phyloP scores from a whole-genome alignment of 345 rosid species.

The Eucalyptus dawsonii region DNA sequence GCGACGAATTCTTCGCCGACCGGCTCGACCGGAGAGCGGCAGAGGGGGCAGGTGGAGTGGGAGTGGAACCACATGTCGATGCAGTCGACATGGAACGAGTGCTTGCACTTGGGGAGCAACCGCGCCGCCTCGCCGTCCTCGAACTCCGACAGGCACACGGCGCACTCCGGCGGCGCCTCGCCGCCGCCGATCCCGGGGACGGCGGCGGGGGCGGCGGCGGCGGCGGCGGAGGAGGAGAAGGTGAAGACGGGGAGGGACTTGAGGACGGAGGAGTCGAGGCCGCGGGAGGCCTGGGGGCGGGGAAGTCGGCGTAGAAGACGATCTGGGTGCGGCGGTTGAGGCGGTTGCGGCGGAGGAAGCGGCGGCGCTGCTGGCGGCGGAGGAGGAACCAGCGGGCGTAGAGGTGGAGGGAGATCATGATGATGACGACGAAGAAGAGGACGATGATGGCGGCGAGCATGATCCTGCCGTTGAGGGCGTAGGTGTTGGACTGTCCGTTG shows the following conservation, averaged over 20 bases:
- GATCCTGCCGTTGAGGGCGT: conserved; percentile 54
- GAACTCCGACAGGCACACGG: conserved; percentile 81
- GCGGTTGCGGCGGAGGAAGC: conserved; percentile 20
- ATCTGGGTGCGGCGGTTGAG: conserved; percentile 25
- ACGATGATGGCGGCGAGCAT: conserved; percentile 60
- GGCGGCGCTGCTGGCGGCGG: conserved; percentile 42
- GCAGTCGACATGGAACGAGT: conserved; percentile 72
- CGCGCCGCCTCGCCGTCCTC: conserved; percentile 75
- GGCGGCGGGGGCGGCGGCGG: background rate
- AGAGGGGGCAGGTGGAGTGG: conserved; percentile 87
- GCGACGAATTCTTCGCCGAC: background rate
- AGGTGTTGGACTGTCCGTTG: background rate
- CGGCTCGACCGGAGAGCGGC: conserved; percentile 65
- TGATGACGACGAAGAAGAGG: conserved; percentile 57
- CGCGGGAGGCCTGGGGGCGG: conserved; percentile 13
- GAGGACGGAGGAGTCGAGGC: conserved; percentile 49
- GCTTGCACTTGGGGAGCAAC: conserved; percentile 68
- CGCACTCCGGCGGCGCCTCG: conserved; percentile 50
- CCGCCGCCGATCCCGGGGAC: conserved; percentile 15
- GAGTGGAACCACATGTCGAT: conserved; percentile 98
- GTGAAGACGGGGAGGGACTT: conserved; percentile 58
- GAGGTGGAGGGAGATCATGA: conserved; percentile 64
- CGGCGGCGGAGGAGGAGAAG: conserved; percentile 4
- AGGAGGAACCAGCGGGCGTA: conserved; percentile 89
- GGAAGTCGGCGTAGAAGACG: conserved; percentile 38